Evolutionary conservation across 116 monocot species (phyloP).

Genomic region (Phalaenopsis hybrid): DNA sequence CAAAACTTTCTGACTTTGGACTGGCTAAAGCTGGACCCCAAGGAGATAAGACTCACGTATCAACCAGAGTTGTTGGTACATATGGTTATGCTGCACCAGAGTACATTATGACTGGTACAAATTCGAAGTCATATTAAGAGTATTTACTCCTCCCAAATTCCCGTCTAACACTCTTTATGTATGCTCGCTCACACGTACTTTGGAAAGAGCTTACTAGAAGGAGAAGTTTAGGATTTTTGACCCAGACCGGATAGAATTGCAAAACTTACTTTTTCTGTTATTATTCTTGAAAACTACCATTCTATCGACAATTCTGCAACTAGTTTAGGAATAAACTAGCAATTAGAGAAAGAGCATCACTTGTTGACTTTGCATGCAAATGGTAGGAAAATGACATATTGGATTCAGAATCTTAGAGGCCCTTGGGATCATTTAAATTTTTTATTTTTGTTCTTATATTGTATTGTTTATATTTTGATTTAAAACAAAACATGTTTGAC

Average conservation of each 20-base stretch:
- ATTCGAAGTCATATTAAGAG: neutral
- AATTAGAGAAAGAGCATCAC: too few species aligned
- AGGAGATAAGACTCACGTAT: slow-evolving; percentile 76
- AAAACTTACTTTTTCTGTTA: neutral
- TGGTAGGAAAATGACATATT: too few species aligned
- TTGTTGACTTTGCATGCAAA: too few species aligned
- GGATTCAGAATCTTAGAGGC: too few species aligned
- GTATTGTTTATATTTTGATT: too few species aligned
- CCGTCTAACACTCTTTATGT: neutral
- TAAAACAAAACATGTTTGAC: too few species aligned
- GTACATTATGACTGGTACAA: slow-evolving; percentile 74
- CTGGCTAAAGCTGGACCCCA: slow-evolving; percentile 68
- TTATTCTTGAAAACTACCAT: neutral
- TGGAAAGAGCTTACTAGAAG: neutral
- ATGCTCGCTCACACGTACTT: neutral
- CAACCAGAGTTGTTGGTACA: slow-evolving; percentile 73
- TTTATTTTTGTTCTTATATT: too few species aligned
- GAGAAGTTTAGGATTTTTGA: neutral
- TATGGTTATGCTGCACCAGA: slow-evolving; percentile 80
- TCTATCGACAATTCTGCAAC: too few species aligned
- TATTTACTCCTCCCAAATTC: neutral
- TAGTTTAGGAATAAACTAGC: too few species aligned
- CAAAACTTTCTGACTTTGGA: slow-evolving; percentile 79
- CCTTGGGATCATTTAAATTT: too few species aligned
- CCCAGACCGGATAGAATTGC: neutral